phyloP scores from a whole-genome alignment of 352 stramenopile genomes.

The Phytophthora pluvialis region DNA sequence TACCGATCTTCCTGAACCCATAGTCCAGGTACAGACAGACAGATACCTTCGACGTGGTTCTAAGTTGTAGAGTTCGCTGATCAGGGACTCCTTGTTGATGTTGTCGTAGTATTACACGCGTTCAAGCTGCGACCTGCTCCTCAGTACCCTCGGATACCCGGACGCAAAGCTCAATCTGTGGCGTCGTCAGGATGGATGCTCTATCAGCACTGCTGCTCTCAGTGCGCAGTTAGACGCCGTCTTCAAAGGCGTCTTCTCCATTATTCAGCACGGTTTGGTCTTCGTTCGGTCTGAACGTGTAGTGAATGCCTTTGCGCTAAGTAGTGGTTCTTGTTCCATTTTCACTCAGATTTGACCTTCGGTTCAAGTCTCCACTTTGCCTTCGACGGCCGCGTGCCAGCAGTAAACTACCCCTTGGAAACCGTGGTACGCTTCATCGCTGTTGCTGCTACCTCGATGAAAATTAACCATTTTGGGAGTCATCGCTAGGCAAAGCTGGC shows the following conservation, averaged over 20 bases:
- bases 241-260: conserved; percentile 31
- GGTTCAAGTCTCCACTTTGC: conserved; percentile 55
- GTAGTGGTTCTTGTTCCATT: not conserved
- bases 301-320: not conserved
- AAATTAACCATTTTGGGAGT: conserved; percentile 1
- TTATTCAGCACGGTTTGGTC: conserved; percentile 33
- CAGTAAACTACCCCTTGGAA: conserved; percentile 53
- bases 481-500: conserved; percentile 29
- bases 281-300: not conserved
- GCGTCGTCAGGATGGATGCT: conserved; percentile 16
- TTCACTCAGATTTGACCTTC: conserved; percentile 42
- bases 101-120: conserved; percentile 52
- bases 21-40: conserved; percentile 26
- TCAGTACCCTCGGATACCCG: conserved; percentile 63
- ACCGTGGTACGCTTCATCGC: conserved; percentile 34
- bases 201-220: conserved; percentile 21
- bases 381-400: conserved; percentile 49
- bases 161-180: conserved; percentile 43
- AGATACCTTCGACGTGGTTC: not conserved
- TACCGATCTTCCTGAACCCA: conserved; percentile 9
- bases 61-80: not conserved
- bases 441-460: not conserved
- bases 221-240: conserved; percentile 35
- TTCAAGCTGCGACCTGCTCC: conserved; percentile 57
- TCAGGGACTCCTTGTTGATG: not conserved